A percentile compares a stretch with the other conserved stretches of the same genome.
These are phyloP conservation scores for Excoecaria cochinchinensis DNA, from an alignment of 345 rosid genomes.

Conservation along the genomic window DNA sequence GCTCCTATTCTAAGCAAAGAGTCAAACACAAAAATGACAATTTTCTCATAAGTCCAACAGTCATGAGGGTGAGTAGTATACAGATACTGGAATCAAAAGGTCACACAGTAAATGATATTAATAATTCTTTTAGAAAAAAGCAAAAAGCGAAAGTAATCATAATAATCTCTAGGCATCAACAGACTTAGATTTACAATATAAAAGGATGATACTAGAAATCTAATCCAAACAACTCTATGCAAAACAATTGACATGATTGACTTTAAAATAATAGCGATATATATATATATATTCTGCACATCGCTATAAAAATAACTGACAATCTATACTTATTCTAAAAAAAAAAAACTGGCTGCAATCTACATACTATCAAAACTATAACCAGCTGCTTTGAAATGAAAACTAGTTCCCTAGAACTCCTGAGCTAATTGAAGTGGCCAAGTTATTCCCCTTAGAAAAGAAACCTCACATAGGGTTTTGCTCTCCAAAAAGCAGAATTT, in stretches of 20 bases:
- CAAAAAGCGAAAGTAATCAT: background rate
- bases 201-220: background rate
- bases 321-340: background rate
- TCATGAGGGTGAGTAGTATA: too few species aligned
- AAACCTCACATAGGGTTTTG: background rate
- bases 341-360: background rate
- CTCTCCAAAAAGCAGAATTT: background rate
- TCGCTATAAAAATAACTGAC: background rate
- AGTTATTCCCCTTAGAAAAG: background rate
- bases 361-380: background rate
- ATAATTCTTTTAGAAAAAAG: background rate
- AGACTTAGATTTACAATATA: background rate
- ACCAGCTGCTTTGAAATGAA: background rate
- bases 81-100: background rate
- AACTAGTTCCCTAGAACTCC: background rate
- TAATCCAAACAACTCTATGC: background rate
- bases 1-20: background rate
- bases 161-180: background rate
- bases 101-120: background rate
- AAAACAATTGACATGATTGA: background rate
- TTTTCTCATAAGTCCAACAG: background rate
- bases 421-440: background rate
- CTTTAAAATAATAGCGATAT: background rate
- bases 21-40: background rate
- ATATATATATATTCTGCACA: too few species aligned